Percentiles rank a stretch among this genome's conserved stretches.
Conservation (phyloP, 129 eudicot species). For the Lactuca sativa region DNA sequence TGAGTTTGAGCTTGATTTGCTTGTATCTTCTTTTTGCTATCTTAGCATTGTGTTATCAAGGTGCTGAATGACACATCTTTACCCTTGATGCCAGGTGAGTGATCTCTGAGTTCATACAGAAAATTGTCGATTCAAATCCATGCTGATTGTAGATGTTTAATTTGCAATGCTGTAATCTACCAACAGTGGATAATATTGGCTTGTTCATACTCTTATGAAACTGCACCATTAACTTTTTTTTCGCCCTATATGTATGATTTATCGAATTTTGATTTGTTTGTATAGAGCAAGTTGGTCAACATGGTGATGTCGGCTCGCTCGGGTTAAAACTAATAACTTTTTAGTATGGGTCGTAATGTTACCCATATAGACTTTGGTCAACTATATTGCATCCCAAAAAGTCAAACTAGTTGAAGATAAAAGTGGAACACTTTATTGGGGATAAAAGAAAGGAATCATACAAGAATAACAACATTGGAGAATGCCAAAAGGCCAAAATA, state of each 20-base stretch:
- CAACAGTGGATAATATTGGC: constrained; percentile 35
- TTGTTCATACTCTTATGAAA: constrained; percentile 25
- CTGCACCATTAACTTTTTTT: background rate
- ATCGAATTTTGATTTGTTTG: background rate
- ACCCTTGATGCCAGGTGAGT: constrained; percentile 29
- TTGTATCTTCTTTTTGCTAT: constrained; percentile 21
- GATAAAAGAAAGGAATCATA: constrained; percentile 21
- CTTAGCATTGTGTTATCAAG: constrained; percentile 33
- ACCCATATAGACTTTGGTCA: background rate
- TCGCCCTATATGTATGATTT: background rate
- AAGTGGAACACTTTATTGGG: constrained; percentile 29
- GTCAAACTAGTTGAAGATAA: constrained; percentile 5
- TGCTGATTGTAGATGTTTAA: constrained; percentile 27
- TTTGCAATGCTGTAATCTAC: constrained; percentile 38
- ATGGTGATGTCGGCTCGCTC: background rate
- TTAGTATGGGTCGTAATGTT: background rate
- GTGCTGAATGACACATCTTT: constrained; percentile 19
- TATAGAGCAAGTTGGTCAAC: background rate
- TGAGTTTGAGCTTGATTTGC: constrained; percentile 17
- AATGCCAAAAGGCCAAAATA: constrained; percentile 21
- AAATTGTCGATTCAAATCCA: constrained; percentile 21
- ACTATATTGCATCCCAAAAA: background rate
- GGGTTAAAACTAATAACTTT: background rate
- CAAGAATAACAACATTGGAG: constrained; percentile 1
- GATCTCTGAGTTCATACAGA: constrained; percentile 13